phyloP scores from a whole-genome alignment of 2,329 filamentous ascomycete genomes.

The Nothophaeocryptopus gaeumannii region DNA sequence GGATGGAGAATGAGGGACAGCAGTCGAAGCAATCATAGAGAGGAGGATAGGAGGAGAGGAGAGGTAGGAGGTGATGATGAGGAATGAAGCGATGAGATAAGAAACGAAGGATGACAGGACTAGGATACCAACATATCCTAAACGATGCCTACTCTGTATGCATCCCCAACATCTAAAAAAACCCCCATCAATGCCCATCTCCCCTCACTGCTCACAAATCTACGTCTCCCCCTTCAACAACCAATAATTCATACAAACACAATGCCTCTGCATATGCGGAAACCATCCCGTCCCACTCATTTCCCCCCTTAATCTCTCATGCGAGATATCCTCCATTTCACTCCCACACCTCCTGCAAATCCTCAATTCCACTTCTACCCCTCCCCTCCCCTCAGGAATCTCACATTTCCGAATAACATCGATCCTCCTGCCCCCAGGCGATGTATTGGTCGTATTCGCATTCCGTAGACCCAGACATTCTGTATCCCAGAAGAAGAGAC shows the following conservation, averaged over 20 bases:
- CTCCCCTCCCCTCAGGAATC: conserved; percentile 29
- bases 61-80: no score
- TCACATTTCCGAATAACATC: conserved; percentile 56
- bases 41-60: no score
- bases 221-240: conserved; percentile 11
- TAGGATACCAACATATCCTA: no score
- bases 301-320: conserved; percentile 21
- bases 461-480: conserved; percentile 56
- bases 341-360: conserved; percentile 46
- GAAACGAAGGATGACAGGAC: no score
- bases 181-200: no score
- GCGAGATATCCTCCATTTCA: conserved; percentile 46
- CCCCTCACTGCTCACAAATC: no score
- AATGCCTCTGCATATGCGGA: conserved; percentile 31
- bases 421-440: conserved; percentile 46
- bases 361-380: conserved; percentile 31
- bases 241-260: conserved; percentile 33
- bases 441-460: conserved; percentile 25
- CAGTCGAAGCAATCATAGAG: no score
- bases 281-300: conserved; percentile 29
- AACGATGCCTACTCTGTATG: no score
- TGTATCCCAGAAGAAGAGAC: conserved; percentile 71
- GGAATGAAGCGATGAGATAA: no score
- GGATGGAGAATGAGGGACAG: conserved; percentile 63
- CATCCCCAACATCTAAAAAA: no score